These are phyloP conservation scores for Vitis rupestris DNA, from an alignment of 164 flowering plant species.

Conservation along the genomic window DNA sequence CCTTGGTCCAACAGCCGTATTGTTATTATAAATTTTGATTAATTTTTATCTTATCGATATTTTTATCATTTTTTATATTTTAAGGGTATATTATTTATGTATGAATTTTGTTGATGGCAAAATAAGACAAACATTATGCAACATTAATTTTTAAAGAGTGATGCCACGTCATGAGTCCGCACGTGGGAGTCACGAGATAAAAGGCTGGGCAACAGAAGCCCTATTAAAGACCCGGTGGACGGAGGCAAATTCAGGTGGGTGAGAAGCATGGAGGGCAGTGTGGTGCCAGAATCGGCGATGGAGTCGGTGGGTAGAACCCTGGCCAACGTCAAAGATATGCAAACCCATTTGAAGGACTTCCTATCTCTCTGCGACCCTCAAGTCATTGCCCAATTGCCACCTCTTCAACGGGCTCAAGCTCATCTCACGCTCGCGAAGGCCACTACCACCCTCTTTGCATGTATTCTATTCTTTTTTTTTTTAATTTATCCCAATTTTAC, in stretches of 20 bases:
- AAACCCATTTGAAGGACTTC: constrained; percentile 41
- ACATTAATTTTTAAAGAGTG: too few relatives aligned
- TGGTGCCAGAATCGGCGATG: constrained; percentile 62
- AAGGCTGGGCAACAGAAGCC: too few relatives aligned
- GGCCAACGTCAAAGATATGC: constrained; percentile 42
- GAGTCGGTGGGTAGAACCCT: constrained; percentile 52
- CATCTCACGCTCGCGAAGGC: constrained; percentile 65
- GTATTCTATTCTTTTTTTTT: constrained; percentile 39
- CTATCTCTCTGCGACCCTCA: constrained; percentile 51
- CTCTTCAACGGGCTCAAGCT: constrained; percentile 72
- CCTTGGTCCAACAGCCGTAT: too few relatives aligned
- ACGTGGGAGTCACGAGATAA: too few relatives aligned
- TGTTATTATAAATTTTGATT: too few relatives aligned
- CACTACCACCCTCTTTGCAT: constrained; percentile 48
- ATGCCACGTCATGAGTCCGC: too few relatives aligned
- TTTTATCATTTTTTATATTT: too few relatives aligned
- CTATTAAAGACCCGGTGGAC: too few relatives aligned
- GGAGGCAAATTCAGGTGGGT: not conserved
- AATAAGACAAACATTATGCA: too few relatives aligned
- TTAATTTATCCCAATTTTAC: not conserved
- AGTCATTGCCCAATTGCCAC: constrained; percentile 52
- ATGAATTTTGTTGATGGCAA: too few relatives aligned
- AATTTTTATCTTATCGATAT: too few relatives aligned
- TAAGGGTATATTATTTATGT: too few relatives aligned
- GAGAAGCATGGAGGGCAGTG: constrained; percentile 11